phyloP scores from a whole-genome alignment of 2,329 filamentous ascomycete genomes.

The Penicillium sp. region DNA sequence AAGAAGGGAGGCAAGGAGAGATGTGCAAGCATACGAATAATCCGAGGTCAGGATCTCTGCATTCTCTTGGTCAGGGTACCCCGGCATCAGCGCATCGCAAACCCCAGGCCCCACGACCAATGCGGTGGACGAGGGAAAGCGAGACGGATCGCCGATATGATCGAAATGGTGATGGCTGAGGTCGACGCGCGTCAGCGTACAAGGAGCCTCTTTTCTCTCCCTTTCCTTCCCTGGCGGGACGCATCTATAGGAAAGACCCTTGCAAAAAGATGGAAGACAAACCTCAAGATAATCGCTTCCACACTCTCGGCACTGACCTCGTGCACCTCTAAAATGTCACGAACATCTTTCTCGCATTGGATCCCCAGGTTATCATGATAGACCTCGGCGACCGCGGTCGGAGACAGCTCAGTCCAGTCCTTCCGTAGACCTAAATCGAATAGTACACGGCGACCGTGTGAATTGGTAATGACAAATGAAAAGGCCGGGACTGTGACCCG shows the following conservation, averaged over 20 bases:
- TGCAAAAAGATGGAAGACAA: too few relatives aligned
- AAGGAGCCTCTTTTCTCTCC: too few relatives aligned
- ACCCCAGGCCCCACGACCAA: conserved; percentile 47
- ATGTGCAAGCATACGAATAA: conserved; percentile 29
- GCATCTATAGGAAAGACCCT: too few relatives aligned
- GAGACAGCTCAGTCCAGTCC: not conserved
- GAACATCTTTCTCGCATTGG: not conserved
- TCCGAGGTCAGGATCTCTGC: conserved; percentile 35
- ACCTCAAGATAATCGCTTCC: not conserved
- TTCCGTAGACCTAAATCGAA: not conserved
- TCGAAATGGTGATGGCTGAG: conserved; percentile 19
- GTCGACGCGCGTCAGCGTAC: not conserved
- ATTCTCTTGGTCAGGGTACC: conserved; percentile 40
- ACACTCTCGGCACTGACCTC: not conserved
- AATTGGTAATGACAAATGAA: not conserved
- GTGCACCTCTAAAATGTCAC: not conserved
- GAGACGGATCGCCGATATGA: conserved; percentile 40
- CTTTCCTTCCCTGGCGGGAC: too few relatives aligned
- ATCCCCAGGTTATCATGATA: not conserved
- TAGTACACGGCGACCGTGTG: not conserved
- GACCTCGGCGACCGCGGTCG: not conserved
- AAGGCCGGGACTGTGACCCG: not conserved
- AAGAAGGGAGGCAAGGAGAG: conserved; percentile 11
- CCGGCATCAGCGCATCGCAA: conserved; percentile 38
- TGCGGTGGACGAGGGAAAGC: conserved; percentile 39